Evolutionary conservation across 257 asterid species (phyloP).

Genomic region (Fraxinus americana): DNA sequence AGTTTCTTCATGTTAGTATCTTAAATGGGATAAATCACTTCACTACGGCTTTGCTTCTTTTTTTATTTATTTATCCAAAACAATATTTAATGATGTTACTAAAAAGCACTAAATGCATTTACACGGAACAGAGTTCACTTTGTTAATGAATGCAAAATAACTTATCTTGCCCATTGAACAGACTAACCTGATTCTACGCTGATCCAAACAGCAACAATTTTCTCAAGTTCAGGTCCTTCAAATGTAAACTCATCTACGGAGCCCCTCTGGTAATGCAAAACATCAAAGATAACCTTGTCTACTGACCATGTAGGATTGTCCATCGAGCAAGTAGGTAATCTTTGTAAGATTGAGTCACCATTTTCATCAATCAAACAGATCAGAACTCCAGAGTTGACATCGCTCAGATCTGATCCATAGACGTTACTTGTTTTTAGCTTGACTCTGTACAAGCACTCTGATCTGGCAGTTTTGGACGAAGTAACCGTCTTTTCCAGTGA

Average conservation of each 20-base stretch:
- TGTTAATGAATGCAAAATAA: constrained; percentile 1
- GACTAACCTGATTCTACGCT: constrained; percentile 75
- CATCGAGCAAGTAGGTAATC: constrained; percentile 52
- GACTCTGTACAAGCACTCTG: constrained; percentile 50
- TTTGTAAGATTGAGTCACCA: constrained; percentile 73
- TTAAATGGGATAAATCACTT: background rate
- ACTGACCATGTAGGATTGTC: constrained; percentile 28
- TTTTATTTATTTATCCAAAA: background rate
- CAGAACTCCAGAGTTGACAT: constrained; percentile 59
- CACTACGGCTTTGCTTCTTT: background rate
- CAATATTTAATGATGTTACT: background rate
- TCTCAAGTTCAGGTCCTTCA: constrained; percentile 75
- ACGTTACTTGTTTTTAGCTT: constrained; percentile 65
- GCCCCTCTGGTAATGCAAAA: constrained; percentile 66
- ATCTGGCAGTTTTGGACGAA: constrained; percentile 27
- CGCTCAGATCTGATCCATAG: constrained; percentile 69
- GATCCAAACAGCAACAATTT: constrained; percentile 76
- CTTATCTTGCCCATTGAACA: constrained; percentile 10
- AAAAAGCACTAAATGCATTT: background rate
- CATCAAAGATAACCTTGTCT: constrained; percentile 28
- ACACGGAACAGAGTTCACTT: background rate
- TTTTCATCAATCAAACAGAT: constrained; percentile 78
- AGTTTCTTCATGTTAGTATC: background rate
- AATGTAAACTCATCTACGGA: constrained; percentile 67
- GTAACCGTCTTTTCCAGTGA: constrained; percentile 37